Percentiles rank a stretch among this genome's conserved stretches.
phyloP scores from a whole-genome alignment of 2,329 filamentous ascomycete species.

The Escovopsis sp. region DNA sequence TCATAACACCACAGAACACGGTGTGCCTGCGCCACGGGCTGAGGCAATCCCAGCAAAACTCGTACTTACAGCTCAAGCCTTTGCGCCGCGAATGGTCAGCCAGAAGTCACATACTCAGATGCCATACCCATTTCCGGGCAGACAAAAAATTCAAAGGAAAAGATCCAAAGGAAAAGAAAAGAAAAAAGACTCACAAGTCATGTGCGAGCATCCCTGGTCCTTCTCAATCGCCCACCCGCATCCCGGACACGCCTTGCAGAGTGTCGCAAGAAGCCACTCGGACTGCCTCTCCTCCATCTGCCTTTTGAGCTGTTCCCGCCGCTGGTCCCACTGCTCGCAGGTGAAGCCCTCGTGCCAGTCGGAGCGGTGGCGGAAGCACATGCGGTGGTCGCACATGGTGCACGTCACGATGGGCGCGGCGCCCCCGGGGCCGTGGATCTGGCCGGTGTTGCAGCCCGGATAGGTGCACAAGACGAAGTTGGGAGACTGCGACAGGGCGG shows the following conservation, averaged over 20 bases:
- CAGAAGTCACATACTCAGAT: too few species aligned
- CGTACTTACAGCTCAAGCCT: conserved; percentile 20
- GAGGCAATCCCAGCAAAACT: conserved; percentile 23
- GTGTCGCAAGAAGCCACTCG: too few species aligned
- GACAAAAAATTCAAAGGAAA: too few species aligned
- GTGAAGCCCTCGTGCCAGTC: conserved; percentile 28
- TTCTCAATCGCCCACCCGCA: conserved; percentile 26
- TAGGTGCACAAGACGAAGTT: conserved; percentile 42
- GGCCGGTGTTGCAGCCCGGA: conserved; percentile 35
- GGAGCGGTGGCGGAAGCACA: conserved; percentile 30
- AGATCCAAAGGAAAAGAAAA: not conserved
- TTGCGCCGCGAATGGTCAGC: not conserved
- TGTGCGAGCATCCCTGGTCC: conserved; percentile 25
- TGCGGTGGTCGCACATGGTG: conserved; percentile 22
- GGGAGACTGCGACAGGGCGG: conserved; percentile 25
- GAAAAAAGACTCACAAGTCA: conserved; percentile 25
- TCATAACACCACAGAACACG: too few species aligned
- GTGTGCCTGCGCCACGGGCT: conserved; percentile 7
- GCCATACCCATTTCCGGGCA: too few species aligned
- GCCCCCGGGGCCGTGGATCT: conserved; percentile 30
- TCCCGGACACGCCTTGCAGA: conserved; percentile 19
- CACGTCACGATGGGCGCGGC: conserved; percentile 28
- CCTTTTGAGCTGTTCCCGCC: too few species aligned
- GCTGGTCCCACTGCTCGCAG: conserved; percentile 28
- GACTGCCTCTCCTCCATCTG: too few species aligned